phyloP scores from a whole-genome alignment of 140 eudicot species.

The Cichorium intybus region DNA sequence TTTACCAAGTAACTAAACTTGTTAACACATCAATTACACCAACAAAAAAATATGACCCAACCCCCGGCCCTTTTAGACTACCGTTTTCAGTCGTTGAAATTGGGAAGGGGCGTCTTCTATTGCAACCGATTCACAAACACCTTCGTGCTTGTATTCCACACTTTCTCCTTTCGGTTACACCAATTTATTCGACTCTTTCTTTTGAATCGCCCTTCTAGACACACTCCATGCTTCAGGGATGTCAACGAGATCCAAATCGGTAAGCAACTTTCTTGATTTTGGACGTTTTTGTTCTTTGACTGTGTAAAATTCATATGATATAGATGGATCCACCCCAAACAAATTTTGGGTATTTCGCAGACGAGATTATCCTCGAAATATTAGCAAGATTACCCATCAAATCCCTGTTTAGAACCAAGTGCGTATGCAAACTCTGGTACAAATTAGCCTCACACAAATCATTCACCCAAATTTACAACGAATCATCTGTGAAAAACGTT shows the following conservation, averaged over 20 bases:
- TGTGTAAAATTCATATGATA: background rate
- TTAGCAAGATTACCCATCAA: constrained; percentile 73
- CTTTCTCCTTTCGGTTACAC: background rate
- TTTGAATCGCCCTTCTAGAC: background rate
- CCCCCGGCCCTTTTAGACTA: background rate
- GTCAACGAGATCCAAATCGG: background rate
- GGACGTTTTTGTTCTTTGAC: background rate
- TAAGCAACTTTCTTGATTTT: constrained; percentile 6
- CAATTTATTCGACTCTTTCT: background rate
- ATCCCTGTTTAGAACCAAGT: constrained; percentile 60
- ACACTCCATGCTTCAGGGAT: background rate
- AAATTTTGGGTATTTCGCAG: constrained; percentile 59
- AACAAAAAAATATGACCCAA: background rate
- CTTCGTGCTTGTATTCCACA: background rate
- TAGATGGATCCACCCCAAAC: constrained; percentile 46
- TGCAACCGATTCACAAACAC: background rate
- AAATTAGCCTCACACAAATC: constrained; percentile 51
- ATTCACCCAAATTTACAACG: constrained; percentile 47
- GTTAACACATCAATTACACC: no score
- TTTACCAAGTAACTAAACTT: background rate
- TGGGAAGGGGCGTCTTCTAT: background rate
- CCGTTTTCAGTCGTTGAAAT: background rate
- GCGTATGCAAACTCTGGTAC: constrained; percentile 79
- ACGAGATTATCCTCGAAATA: constrained; percentile 70
- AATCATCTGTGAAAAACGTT: constrained; percentile 47